Percentiles rank a stretch among this genome's conserved stretches.
Conservation (phyloP, 495 filamentous ascomycete genomes). For the Acidomyces sp. region DNA sequence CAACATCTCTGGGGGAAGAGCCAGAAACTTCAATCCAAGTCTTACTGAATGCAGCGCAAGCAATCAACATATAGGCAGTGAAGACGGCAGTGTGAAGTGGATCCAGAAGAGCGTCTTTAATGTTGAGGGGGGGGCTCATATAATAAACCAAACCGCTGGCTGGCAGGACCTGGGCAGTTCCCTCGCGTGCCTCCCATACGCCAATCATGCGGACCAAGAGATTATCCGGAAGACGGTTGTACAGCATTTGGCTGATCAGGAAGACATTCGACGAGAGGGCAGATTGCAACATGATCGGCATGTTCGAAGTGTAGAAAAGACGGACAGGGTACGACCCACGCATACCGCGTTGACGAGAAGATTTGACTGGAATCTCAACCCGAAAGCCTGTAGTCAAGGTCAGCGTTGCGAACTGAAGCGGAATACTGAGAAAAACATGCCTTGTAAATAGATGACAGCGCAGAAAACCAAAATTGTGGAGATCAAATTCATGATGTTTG, state of each 20-base stretch:
- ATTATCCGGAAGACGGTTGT: constrained; percentile 96
- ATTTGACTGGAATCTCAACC: constrained; percentile 99
- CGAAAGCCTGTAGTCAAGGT: constrained; percentile 56
- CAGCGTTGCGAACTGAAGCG: background rate
- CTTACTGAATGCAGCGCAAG: constrained; percentile 98
- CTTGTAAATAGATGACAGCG: constrained; percentile 96
- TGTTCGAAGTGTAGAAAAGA: constrained; percentile 79
- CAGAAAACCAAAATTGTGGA: constrained; percentile 88
- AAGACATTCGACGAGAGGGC: constrained; percentile 98
- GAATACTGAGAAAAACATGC: background rate
- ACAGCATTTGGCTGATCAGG: constrained; percentile 96
- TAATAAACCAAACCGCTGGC: constrained; percentile 92
- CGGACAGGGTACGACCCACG: constrained; percentile 69
- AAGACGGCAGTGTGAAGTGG: constrained; percentile 94
- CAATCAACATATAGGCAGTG: constrained; percentile 90
- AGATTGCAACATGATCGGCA: constrained; percentile 99
- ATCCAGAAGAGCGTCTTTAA: constrained; percentile 90
- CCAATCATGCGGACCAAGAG: constrained; percentile 91
- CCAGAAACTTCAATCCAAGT: constrained; percentile 99
- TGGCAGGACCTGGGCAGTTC: constrained; percentile 88
- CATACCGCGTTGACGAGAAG: constrained; percentile 94
- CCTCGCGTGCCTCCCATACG: constrained; percentile 96
- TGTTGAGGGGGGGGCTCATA: constrained; percentile 96
- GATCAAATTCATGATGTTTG: constrained; percentile 98
- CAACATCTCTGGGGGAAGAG: constrained; percentile 91